Evolutionary conservation across 2,329 filamentous ascomycete genomes (phyloP), one percentile per base, ranked within the genome.

Genomic region (Stemphylium lycopersici): DNA sequence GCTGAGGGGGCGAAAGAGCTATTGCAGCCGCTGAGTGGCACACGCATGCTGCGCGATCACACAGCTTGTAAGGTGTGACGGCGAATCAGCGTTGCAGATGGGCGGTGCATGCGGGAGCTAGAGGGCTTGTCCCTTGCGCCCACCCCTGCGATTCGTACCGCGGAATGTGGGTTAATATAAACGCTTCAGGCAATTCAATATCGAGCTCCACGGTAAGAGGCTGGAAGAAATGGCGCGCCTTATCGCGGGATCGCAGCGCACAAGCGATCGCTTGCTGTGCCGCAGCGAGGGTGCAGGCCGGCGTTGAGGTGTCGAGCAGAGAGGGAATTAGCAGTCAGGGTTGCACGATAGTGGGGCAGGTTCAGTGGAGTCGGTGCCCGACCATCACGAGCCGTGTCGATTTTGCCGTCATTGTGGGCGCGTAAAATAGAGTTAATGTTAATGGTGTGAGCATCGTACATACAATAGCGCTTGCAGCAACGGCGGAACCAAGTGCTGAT

Each of bases 21-120:
- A 59, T 65, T 60, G 63, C 60, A 66, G 66, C 41, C 67, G 68
- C 68, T 69, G 68, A 72, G 59, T 71, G 69, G 68, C 62, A 65
- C 62, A 61, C 56, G 55, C 57, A 62, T 59, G 50, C 59, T 58
- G 65, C 55, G 55, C 63, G 49, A 69, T 72, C 70, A 71, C 69
- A 67, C 58, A 56, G 61, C 58, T 50, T 58, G 61, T 61, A 52
- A 47, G 52, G 57, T 58, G 56, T 63, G 57, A 55, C 38, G 36
- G 56, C 67, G 63, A 69, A 69, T 70, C 61, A 65, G 31, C 47
- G 32, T 38, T 53, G 51, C 53, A 59, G 48, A 20, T 12, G 12
- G 42, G 41, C 34, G 26, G 31, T 26, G 51, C 16, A 26, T 2
- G 45, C 61, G 61, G 61, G 56, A 60, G 48, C 61, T 62, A 63